Conservation (phyloP, 768 basidiomycete genomes). For the Exsudoporus frostii region DNA sequence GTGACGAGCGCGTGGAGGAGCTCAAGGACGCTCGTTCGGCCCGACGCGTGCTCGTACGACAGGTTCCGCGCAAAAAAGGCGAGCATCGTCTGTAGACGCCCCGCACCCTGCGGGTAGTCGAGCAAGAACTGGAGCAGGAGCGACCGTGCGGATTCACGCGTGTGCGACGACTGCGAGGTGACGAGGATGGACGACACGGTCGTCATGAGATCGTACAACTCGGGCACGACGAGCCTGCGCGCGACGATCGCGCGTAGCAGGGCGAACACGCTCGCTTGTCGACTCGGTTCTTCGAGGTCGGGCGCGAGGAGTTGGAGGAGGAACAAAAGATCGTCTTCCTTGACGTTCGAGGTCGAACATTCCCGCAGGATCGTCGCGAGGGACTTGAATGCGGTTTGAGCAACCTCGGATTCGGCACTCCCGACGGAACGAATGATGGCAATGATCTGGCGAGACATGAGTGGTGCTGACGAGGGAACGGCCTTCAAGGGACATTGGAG, state of each 20-base stretch:
- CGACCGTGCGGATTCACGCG: constrained; percentile 88
- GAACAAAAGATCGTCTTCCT: constrained; percentile 86
- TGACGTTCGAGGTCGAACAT: constrained; percentile 72
- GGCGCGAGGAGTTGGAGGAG: constrained; percentile 83
- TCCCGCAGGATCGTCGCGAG: constrained; percentile 90
- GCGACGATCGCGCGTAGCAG: constrained; percentile 88
- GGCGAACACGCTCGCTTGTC: constrained; percentile 83
- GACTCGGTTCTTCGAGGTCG: constrained; percentile 84
- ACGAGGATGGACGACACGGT: constrained; percentile 89
- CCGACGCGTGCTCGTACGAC: constrained; percentile 86
- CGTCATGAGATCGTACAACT: constrained; percentile 97
- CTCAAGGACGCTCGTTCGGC: constrained; percentile 92
- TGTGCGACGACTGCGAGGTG: constrained; percentile 85
- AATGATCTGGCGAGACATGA: constrained; percentile 81
- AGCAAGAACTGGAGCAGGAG: constrained; percentile 91
- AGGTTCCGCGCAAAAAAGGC: constrained; percentile 90
- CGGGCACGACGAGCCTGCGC: constrained; percentile 89
- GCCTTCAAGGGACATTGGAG: constrained; percentile 80
- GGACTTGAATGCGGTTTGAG: constrained; percentile 84
- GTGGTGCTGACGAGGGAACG: constrained; percentile 71
- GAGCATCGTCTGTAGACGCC: constrained; percentile 84
- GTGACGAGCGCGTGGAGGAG: constrained; percentile 76
- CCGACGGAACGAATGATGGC: constrained; percentile 79
- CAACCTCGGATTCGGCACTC: constrained; percentile 84
- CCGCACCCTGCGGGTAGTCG: constrained; percentile 96